Percentiles rank a stretch among this genome's conserved stretches.
These are phyloP conservation scores for Ananas comosus DNA, from an alignment of 176 grass and related monocot species.

Conservation along the genomic window DNA sequence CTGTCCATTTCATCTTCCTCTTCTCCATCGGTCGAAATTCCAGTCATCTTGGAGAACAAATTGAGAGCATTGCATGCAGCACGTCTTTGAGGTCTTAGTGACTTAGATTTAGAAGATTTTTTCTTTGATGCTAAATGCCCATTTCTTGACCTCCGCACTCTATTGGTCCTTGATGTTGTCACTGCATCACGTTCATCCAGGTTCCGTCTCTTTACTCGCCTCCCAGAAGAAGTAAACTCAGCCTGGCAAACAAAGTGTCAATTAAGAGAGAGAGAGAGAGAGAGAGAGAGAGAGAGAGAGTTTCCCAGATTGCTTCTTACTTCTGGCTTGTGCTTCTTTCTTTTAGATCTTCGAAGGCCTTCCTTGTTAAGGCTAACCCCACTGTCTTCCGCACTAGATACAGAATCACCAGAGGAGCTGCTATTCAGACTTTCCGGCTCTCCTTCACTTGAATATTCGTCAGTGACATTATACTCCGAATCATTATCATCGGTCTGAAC, in stretches of 20 bases:
- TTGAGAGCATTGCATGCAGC: conserved; percentile 72
- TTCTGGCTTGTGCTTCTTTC: conserved; percentile 60
- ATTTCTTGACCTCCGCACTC: conserved; percentile 44
- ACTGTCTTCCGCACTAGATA: conserved; percentile 47
- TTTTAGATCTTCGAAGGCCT: conserved; percentile 59
- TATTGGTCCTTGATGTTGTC: conserved; percentile 45
- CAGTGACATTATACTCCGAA: conserved; percentile 88
- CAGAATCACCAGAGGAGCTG: conserved; percentile 50
- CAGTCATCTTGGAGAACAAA: conserved; percentile 72
- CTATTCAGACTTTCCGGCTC: conserved; percentile 59
- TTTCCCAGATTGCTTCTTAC: conserved; percentile 31
- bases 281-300: not conserved
- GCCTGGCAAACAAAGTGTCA: conserved; percentile 36
- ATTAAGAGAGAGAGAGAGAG: conserved; percentile 3
- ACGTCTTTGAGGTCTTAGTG: conserved; percentile 66
- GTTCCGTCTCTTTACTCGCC: conserved; percentile 74
- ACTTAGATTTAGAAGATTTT: conserved; percentile 59
- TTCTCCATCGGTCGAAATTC: conserved; percentile 52
- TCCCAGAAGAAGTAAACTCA: conserved; percentile 80
- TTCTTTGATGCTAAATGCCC: conserved; percentile 45
- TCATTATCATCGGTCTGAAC: conserved; percentile 83
- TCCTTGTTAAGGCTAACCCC: conserved; percentile 30
- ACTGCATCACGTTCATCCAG: conserved; percentile 49
- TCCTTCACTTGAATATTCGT: conserved; percentile 64
- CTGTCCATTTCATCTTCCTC: conserved; percentile 25